phyloP scores from a whole-genome alignment of 2,329 filamentous ascomycete genomes.

The Hawksworthiomyces lignivorus region DNA sequence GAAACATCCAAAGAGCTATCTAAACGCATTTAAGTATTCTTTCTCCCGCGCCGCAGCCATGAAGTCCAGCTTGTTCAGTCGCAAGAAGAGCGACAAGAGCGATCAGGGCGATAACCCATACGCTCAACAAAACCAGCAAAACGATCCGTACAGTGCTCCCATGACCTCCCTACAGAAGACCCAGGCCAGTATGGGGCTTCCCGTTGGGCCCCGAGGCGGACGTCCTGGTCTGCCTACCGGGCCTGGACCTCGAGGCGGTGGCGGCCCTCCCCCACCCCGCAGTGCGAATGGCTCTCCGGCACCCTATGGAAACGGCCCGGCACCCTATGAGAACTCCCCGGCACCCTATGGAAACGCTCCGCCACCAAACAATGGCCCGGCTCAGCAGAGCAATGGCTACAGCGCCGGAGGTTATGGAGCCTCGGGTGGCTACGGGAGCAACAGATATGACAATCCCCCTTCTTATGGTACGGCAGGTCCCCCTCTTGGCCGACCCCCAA shows the following conservation, averaged over 20 bases:
- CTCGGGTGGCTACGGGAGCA: constrained; percentile 42
- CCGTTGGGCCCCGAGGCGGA: constrained; percentile 10
- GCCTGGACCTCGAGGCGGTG: constrained; percentile 24
- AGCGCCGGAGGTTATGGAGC: constrained; percentile 46
- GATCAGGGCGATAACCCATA: constrained; percentile 45
- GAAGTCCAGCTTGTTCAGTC: constrained; percentile 44
- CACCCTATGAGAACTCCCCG: too few species aligned
- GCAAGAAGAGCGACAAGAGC: constrained; percentile 42
- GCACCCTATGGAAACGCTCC: constrained; percentile 9
- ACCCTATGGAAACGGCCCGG: constrained; percentile 1
- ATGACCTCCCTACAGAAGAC: constrained; percentile 39
- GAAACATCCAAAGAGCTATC: neutral
- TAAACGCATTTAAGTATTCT: too few species aligned
- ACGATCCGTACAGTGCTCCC: constrained; percentile 48
- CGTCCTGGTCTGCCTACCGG: constrained; percentile 29
- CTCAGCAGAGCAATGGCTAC: constrained; percentile 34
- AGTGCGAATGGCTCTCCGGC: constrained; percentile 12
- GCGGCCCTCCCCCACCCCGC: constrained; percentile 30
- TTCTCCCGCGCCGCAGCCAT: constrained; percentile 32
- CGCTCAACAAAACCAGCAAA: constrained; percentile 36
- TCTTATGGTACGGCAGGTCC: constrained; percentile 14
- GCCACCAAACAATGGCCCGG: constrained; percentile 16
- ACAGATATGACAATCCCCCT: constrained; percentile 39
- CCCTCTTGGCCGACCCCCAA: constrained; percentile 11
- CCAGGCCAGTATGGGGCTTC: constrained; percentile 11